These are phyloP conservation scores for Suillus subluteus DNA, from an alignment of 768 basidiomycete genomes.

Conservation along the genomic window DNA sequence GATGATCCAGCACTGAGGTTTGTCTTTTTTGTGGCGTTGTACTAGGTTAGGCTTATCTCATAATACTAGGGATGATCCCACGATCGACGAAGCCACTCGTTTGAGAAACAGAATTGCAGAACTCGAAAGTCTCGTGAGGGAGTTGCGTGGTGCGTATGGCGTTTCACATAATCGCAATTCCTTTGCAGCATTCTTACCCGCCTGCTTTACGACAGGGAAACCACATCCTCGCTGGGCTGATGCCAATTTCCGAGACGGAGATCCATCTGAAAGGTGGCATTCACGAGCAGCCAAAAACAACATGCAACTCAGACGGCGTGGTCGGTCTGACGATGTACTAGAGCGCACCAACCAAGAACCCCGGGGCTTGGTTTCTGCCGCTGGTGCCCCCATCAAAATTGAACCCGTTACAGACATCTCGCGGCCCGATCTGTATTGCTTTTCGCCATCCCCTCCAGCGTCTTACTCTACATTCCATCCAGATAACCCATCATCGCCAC, in stretches of 20 bases:
- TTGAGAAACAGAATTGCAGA: constrained; percentile 89
- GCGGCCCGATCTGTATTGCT: constrained; percentile 63
- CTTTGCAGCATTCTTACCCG: constrained; percentile 16
- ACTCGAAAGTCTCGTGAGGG: constrained; percentile 84
- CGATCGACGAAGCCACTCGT: constrained; percentile 84
- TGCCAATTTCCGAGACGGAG: constrained; percentile 75
- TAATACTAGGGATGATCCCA: constrained; percentile 74
- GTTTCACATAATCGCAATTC: constrained; percentile 18
- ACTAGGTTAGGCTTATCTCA: constrained; percentile 6
- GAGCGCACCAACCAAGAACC: constrained; percentile 39
- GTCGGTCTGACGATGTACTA: constrained; percentile 40
- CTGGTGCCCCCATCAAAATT: constrained; percentile 69
- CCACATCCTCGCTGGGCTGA: constrained; percentile 90
- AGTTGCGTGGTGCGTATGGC: constrained; percentile 68
- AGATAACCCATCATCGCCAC: constrained; percentile 42
- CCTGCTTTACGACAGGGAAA: constrained; percentile 55
- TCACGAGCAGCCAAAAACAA: constrained; percentile 76
- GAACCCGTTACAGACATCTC: constrained; percentile 57
- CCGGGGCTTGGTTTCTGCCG: constrained; percentile 44
- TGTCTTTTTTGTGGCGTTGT: constrained; percentile 8
- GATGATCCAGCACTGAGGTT: constrained; percentile 85
- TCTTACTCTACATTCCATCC: constrained; percentile 57
- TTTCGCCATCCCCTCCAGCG: constrained; percentile 64
- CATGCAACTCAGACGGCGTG: constrained; percentile 46
- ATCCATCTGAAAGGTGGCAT: constrained; percentile 86